These are phyloP conservation scores for Coelastrella sp. DNA, from an alignment of 139 green algal genomes.

Conservation along the genomic window DNA sequence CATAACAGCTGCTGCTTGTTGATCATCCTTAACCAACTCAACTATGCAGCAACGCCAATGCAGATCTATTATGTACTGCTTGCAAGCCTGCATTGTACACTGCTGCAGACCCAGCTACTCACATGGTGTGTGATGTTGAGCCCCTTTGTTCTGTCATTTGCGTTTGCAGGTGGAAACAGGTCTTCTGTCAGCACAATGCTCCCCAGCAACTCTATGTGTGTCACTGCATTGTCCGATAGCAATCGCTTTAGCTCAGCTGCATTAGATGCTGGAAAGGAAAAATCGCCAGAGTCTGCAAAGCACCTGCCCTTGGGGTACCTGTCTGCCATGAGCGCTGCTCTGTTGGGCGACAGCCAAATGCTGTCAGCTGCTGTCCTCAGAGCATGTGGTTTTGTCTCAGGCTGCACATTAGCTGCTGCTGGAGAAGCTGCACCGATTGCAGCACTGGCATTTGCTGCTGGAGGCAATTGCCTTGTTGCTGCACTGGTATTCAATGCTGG, in stretches of 20 bases:
- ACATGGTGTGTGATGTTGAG: conserved; percentile 38
- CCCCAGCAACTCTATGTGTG: conserved; percentile 22
- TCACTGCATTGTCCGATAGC: conserved; percentile 17
- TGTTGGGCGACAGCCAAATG: not conserved
- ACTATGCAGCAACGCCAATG: not conserved
- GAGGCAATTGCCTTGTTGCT: not conserved
- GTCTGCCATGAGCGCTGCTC: not conserved
- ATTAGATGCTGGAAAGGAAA: conserved; percentile 5
- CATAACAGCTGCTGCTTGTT: not conserved
- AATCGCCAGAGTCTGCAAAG: not conserved
- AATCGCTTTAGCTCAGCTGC: not conserved
- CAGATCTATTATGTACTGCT: not conserved
- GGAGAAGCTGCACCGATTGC: not conserved
- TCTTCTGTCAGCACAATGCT: conserved; percentile 19
- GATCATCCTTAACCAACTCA: too few relatives aligned
- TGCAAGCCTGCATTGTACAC: not conserved
- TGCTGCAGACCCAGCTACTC: not conserved
- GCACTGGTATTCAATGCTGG: not conserved
- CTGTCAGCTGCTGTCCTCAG: not conserved
- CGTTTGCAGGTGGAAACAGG: conserved; percentile 12
- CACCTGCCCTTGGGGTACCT: conserved; percentile 7
- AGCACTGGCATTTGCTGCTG: not conserved
- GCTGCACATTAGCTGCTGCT: not conserved
- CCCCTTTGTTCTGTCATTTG: conserved; percentile 12
- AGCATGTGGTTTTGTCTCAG: not conserved